Base-by-base conservation (phyloP, 139 green algal genomes). In the Eudorina sp. region DNA sequence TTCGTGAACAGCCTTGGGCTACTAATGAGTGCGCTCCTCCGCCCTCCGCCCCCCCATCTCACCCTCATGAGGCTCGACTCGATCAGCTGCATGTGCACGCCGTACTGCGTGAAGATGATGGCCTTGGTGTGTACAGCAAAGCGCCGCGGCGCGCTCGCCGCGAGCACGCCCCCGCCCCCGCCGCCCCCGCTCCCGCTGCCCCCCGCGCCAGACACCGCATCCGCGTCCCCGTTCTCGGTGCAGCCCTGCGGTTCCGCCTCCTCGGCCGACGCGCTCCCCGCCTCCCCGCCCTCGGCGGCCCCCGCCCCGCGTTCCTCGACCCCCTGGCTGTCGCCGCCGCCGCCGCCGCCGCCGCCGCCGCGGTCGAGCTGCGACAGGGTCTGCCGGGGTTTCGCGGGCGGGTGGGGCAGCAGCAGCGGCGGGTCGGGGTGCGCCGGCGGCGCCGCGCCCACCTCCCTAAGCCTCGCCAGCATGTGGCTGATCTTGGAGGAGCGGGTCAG, bases 51-150 rank as follows among this genome's bases (percentile, higher is more conserved):
- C 9, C 55, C 8, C 13, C 72, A 29, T 51, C 51, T 1, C 29
- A 84, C 77, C 77, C 31, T 4, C 79, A 75, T 46, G 4, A 86
- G 80, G 43, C 80, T 64, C 23, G 80, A 46, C 69, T 92, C 90
- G 4, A 98, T 89, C 41, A 98, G 90, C 83, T 91, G 43, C 13
- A 96, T 81, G 92, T 98, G 95, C 82, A 90, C 84, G 90, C 95
- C 97, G 88, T 95, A 95, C 87, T 97, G 94, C n/a, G 91, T 96
- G 91, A 98, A 99, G 27, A 98, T 95, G 51, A 99, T 99, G 6
- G 94, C 94, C 92, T 98, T 98, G 48, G 51, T 74, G 0, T 1
- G 19, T 11, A 85, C 74, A 0, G 23, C 53, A 9, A 73, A 34
- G 16, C 18, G 84, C 25, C 51, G 45, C 69, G 38, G 4, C 31